A percentile compares a stretch with the other conserved stretches of the same genome.
These are phyloP conservation scores for Sclerotinia glacialis DNA, from an alignment of 2,329 filamentous ascomycete genomes.

Conservation along the genomic window DNA sequence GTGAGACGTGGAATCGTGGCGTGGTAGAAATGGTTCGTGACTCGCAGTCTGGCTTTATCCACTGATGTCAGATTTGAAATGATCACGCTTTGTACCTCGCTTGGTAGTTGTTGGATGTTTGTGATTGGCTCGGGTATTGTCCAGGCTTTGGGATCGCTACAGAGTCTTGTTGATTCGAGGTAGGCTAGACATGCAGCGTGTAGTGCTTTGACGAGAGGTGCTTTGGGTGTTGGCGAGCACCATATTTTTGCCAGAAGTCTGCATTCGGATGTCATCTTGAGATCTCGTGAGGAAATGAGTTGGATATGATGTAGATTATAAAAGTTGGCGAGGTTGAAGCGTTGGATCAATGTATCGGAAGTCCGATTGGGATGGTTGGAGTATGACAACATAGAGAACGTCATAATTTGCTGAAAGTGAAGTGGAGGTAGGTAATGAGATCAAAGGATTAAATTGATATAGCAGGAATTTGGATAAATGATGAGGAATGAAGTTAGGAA, in stretches of 20 bases:
- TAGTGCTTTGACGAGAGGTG: neutral
- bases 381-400: neutral
- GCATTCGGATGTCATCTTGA: neutral
- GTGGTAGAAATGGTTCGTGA: neutral
- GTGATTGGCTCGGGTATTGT: neutral
- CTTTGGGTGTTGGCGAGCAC: neutral
- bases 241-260: neutral
- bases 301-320: neutral
- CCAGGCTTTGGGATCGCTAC: no score
- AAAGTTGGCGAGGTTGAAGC: neutral
- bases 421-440: neutral
- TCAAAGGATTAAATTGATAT: accelerated
- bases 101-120: neutral
- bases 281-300: neutral
- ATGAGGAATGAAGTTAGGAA: neutral
- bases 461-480: neutral
- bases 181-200: neutral
- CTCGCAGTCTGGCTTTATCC: neutral
- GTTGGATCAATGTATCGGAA: neutral
- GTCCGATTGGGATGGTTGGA: neutral
- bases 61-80: neutral
- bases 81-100: neutral
- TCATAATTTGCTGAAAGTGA: neutral
- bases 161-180: neutral
- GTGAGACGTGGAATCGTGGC: neutral